These are phyloP conservation scores for Narthecium ossifragum DNA, from an alignment of 106 monocot genomes.

Conservation along the genomic window DNA sequence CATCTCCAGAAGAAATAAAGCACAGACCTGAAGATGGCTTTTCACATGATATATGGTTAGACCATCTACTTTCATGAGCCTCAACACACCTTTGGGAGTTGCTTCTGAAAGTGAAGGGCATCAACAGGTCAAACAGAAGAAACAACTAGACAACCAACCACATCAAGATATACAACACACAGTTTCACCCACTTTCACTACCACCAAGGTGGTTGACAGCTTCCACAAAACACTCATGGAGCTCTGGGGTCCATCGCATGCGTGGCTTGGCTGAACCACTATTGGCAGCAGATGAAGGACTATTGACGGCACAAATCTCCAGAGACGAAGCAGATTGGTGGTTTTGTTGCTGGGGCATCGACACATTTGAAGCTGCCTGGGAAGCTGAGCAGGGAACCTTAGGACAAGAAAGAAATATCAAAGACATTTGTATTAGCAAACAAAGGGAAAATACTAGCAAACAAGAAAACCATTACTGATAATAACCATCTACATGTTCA, in stretches of 20 bases:
- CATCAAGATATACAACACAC: no score
- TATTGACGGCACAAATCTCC: slow-evolving; percentile 18
- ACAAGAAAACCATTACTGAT: no score
- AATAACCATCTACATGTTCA: no score
- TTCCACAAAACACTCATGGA: slow-evolving; percentile 79
- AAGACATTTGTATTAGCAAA: not conserved
- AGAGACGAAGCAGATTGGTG: slow-evolving; percentile 32
- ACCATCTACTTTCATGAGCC: slow-evolving; percentile 77
- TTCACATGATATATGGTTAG: slow-evolving; percentile 96
- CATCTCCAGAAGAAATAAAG: not conserved
- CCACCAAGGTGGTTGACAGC: slow-evolving; percentile 88
- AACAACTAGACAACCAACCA: no score
- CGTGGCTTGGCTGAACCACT: slow-evolving; percentile 35
- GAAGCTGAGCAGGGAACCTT: slow-evolving; percentile 18
- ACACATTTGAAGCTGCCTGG: slow-evolving; percentile 11
- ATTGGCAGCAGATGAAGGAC: slow-evolving; percentile 35
- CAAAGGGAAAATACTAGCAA: no score
- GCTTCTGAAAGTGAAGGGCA: slow-evolving; percentile 34
- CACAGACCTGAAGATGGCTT: slow-evolving; percentile 83
- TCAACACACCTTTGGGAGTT: slow-evolving; percentile 90
- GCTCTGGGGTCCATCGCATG: slow-evolving; percentile 88
- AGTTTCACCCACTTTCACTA: slow-evolving; percentile 87
- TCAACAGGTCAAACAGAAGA: not conserved
- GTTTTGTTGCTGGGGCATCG: slow-evolving; percentile 17
- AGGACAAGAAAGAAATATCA: not conserved